Evolutionary conservation across 306 rosid species (phyloP), one percentile per base, ranked within the genome.

Genomic region (Biancaea sappan): DNA sequence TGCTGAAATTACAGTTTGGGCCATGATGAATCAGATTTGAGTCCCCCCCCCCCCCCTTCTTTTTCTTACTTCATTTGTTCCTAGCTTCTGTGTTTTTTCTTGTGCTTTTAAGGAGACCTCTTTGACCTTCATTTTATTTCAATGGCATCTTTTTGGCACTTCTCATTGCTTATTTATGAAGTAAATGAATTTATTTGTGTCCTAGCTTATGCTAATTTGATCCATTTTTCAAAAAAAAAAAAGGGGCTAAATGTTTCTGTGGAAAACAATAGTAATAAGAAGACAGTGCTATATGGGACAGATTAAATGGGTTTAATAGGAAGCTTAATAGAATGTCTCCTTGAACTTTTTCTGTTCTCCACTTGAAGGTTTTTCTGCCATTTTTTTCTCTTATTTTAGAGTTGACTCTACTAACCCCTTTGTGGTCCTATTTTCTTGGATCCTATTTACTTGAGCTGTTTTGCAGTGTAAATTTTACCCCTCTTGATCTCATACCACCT

Each of bases 141-240:
- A 75, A 34, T 53, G 41, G 48, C 58, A 75, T 9, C 57, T 21
- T 26, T 53, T 62, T 40, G 69, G 40, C n/a, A 62, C 34, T 80
- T 41, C 31, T 35, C 24, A 72, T 32, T 6, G 63, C 74, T 31
- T 60, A 31, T 59, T 69, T 40, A 26, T 22, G 41, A 35, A 46
- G 63, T 53, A 61, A 37, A 62, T 11, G 32, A 43, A 34, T 62
- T 71, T 69, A 18, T 61, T 47, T 37, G 18, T 40, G 10, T 72
- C 51, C 37, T 66, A 52, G 46, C 13, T 46, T 77, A 51, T 77
- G 26, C 37, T 50, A 40, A 62, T 82, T 32, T 59, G 25, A 14
- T 75, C 77, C 57, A 69, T n/a, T 75, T 25, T 46, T n/a, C 25
- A 35, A 11, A n/a, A n/a, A n/a, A n/a, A n/a, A n/a, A n/a, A n/a